These are phyloP conservation scores for Exophiala lecanii-corni DNA, from an alignment of 2,329 filamentous ascomycete genomes.

Conservation along the genomic window DNA sequence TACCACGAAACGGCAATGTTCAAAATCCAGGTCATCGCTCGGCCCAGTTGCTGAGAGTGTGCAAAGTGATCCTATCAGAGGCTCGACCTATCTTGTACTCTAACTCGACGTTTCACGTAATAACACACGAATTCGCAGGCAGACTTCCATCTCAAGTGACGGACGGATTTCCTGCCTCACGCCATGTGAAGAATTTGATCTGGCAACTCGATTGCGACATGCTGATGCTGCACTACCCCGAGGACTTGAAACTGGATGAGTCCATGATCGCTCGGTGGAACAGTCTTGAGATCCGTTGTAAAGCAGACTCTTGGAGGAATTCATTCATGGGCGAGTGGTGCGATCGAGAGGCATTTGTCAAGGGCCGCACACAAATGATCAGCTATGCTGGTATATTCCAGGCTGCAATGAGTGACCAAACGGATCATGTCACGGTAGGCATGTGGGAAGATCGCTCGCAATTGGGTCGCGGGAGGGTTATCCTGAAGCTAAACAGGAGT, in stretches of 20 bases:
- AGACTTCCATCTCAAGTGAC: slow-evolving; percentile 17
- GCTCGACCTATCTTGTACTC: slow-evolving; percentile 23
- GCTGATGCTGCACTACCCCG: slow-evolving; percentile 17
- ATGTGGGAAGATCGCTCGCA: slow-evolving; percentile 21
- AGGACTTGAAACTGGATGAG: slow-evolving; percentile 14
- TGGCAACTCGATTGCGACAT: slow-evolving; percentile 26
- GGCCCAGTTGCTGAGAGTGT: slow-evolving; percentile 22
- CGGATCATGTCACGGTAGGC: slow-evolving; percentile 1
- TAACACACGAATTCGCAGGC: slow-evolving; percentile 19
- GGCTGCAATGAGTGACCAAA: slow-evolving; percentile 15
- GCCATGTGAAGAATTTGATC: slow-evolving; percentile 18
- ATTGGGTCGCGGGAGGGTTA: slow-evolving; percentile 20
- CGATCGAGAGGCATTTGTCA: slow-evolving; percentile 22
- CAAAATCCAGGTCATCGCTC: slow-evolving; percentile 10
- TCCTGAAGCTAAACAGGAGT: slow-evolving; percentile 13
- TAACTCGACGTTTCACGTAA: slow-evolving; percentile 22
- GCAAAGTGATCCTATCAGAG: slow-evolving; percentile 18
- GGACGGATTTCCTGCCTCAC: slow-evolving; percentile 11
- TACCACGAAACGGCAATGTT: slow-evolving; percentile 11
- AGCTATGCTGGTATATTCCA: slow-evolving; percentile 20
- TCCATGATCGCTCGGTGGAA: slow-evolving; percentile 10
- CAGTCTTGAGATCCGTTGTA: slow-evolving; percentile 20
- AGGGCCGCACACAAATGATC: slow-evolving; percentile 17
- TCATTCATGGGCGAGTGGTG: slow-evolving; percentile 24
- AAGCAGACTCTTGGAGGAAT: slow-evolving; percentile 22